phyloP scores from a whole-genome alignment of 805 yeast genomes.

The Kodamaea restingae region DNA sequence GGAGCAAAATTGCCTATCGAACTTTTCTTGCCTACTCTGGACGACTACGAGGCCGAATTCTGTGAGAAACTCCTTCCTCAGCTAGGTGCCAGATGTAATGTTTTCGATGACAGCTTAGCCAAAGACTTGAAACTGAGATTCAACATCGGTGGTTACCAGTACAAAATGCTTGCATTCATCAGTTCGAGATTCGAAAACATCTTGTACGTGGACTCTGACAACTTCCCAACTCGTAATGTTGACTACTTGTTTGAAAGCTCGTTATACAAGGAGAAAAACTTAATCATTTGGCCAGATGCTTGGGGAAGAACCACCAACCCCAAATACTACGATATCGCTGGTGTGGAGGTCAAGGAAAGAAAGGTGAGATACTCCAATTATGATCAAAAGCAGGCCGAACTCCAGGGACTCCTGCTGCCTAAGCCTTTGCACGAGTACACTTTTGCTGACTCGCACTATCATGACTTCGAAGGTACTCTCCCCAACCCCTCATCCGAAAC shows the following conservation, averaged over 20 bases:
- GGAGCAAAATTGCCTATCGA: constrained; percentile 50
- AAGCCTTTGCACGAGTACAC: constrained; percentile 18
- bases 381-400: constrained; percentile 31
- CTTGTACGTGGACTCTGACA: constrained; percentile 49
- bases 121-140: constrained; percentile 15
- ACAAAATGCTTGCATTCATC: constrained; percentile 54
- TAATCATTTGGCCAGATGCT: constrained; percentile 65
- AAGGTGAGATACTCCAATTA: constrained; percentile 31
- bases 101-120: constrained; percentile 31
- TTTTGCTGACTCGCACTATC: constrained; percentile 41
- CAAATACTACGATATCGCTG: constrained; percentile 51
- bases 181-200: constrained; percentile 53
- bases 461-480: constrained; percentile 58
- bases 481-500: constrained; percentile 70
- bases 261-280: constrained; percentile 43
- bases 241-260: constrained; percentile 45
- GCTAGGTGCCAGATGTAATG: constrained; percentile 44
- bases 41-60: constrained; percentile 44
- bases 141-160: constrained; percentile 45
- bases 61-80: constrained; percentile 43
- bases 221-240: constrained; percentile 40
- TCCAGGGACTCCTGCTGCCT: not conserved
- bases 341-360: constrained; percentile 27
- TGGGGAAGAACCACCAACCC: constrained; percentile 71
- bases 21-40: constrained; percentile 41